These are phyloP conservation scores for Trichomonascaceae sp. DNA, from an alignment of 1,139 yeast species.

Conservation along the genomic window DNA sequence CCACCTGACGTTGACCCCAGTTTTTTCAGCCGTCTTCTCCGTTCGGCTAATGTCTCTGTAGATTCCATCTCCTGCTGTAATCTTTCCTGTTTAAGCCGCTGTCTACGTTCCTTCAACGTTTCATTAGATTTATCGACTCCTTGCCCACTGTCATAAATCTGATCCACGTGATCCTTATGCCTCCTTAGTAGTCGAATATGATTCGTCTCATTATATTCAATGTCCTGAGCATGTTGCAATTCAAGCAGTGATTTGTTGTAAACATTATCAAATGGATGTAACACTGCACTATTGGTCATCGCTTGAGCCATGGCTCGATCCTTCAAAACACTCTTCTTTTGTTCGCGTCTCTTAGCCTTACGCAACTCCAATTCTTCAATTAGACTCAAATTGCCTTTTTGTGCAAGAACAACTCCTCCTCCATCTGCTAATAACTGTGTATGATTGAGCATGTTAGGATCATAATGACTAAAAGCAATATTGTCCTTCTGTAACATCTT, in stretches of 20 bases:
- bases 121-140: slow-evolving; percentile 18
- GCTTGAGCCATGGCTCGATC: slow-evolving; percentile 23
- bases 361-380: slow-evolving; percentile 36
- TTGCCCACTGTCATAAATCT: neutral
- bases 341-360: slow-evolving; percentile 30
- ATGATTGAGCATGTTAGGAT: slow-evolving; percentile 23
- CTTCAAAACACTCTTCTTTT: slow-evolving; percentile 23
- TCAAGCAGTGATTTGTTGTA: slow-evolving; percentile 27
- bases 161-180: slow-evolving; percentile 1
- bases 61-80: slow-evolving; percentile 12
- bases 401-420: slow-evolving; percentile 3
- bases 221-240: slow-evolving; percentile 30
- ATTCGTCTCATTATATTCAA: slow-evolving; percentile 28
- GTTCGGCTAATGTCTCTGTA: slow-evolving; percentile 30
- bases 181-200: slow-evolving; percentile 13
- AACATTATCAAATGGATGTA: slow-evolving; percentile 30
- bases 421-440: slow-evolving; percentile 3
- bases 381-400: slow-evolving; percentile 27
- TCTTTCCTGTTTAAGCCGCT: slow-evolving; percentile 24
- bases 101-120: slow-evolving; percentile 28
- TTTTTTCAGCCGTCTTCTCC: slow-evolving; percentile 29
- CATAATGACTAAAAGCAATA: slow-evolving; percentile 28
- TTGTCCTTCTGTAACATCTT: slow-evolving; percentile 17
- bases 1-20: slow-evolving; percentile 9
- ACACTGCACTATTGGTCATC: slow-evolving; percentile 13